Evolutionary conservation across 2,329 filamentous ascomycete species (phyloP), one percentile per base, ranked within the genome.

Genomic region (Dryadomyces quercus-mongolicae): DNA sequence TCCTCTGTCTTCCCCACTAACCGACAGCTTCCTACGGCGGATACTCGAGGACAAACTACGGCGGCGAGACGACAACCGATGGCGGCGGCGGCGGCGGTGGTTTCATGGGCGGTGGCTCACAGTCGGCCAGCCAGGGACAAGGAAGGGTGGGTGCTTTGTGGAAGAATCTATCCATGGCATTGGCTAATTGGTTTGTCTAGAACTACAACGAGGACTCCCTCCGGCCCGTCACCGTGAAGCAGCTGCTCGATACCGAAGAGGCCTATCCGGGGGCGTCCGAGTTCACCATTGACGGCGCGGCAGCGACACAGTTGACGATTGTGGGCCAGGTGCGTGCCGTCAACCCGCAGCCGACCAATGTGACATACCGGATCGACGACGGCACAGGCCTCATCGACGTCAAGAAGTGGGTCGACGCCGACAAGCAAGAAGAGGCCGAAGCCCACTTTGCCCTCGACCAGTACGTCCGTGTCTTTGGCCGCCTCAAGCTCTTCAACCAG

Each of bases 171-270:
- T n/a, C n/a, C n/a, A n/a, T n/a, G 25, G 25, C 25, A 31, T 31
- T 31, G 25, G 25, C 25, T 31, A 31, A 31, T 31, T n/a, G n/a
- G n/a, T n/a, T n/a, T 4, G 25, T 40, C 10, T 56, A 82, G 76
- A 72, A 74, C 57, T 86, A 86, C 67, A 77, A 79, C 61, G 88
- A 94, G 69, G 89, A 96, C 63, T 91, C 89, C 20, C 79, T 98
- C 52, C 86, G 93, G 47, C 91, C 93, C 1, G 87, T 96, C 49
- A 98, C 93, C 12, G 88, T 97, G 71, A 96, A 96, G 70, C 93
- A 98, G 71, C 80, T 96, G 55, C 74, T 91, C 65, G 88, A 94
- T 59, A 88, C 89, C 59, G 78, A 86, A 59, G 85, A 89, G 70
- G 80, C 84, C 43, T 85, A 86, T 66, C 81, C 83, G 2, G 75